Evolutionary conservation across 208 protist species (phyloP), one percentile per base, ranked within the genome.

Genomic region (Dictyostelium gargantuum): DNA sequence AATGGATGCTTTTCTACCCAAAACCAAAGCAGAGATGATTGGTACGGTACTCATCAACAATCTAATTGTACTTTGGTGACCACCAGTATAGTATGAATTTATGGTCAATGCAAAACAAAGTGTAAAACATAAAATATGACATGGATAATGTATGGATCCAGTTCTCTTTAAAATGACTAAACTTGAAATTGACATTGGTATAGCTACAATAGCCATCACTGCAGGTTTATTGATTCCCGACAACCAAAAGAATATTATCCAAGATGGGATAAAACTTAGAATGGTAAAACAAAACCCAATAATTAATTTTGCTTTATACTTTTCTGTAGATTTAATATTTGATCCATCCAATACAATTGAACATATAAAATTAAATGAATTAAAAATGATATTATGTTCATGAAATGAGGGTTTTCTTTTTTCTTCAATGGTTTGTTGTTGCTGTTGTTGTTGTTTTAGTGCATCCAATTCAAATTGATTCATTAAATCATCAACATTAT

Each of bases 261-360:
- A 86, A 21, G 66, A 77, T 38, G 81, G 81, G 9, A 86, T 86
- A 50, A 89, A 89, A 32, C 68, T 79, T n/a, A 89, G 6, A 40
- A 89, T 73, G 35, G 82, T 89, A 40, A 89, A 79, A 79, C 82
- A 89, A 66, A 89, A 89, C 4, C 82, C 82, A 68, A 89, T 89
- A n/a, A 66, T 61, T 38, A 89, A 72, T 40, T 89, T 89, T 19
- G 82, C 82, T 52, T 79, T 89, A n/a, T 89, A 89, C 26, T n/a
- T n/a, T 35, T 89, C 82, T 17, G 54, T 52, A 29, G 82, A 42
- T 66, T 75, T 61, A 52, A 89, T 79, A 32, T 89, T 56, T 50
- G 32, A 68, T 6, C 76, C 35, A 8, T 46, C 19, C 21, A 89
- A 56, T 2, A 80, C 74, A 23, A 80, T 38, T 42, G 46, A 35